Base-by-base conservation (phyloP, 2,329 filamentous ascomycete genomes). In the Zymoseptoria passerinii region DNA sequence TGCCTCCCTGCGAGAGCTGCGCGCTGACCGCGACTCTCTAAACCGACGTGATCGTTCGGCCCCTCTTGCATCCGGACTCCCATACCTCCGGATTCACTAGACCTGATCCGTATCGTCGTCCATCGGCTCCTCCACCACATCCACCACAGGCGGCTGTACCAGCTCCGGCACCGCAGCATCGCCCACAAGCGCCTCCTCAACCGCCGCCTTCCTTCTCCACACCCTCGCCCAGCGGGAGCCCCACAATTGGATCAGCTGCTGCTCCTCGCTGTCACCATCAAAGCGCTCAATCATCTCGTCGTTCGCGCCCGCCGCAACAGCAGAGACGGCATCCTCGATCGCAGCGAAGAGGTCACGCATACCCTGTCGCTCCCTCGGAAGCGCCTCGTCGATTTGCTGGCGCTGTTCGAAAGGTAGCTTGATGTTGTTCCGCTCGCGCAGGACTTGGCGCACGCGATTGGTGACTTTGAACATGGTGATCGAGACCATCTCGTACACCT, bases 381-480 rank as follows among this genome's bases (percentile, higher is more conserved):
- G 77, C 0, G 85, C 85, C 65, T 88, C 83, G 28, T 88, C 83
- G 7, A 89, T 76, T 66, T 83, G 77, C 66, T 78, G 77, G 19
- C 84, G 73, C 65, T 85, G 83, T 50, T 85, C 81, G 8, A 78
- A 77, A 1, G 76, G 73, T 3, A 85, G 74, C 10, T 80, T 81
- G 7, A 81, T 78, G 51, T 82, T 81, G n/a, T 80, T 77, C 28
- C 83, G 80, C 4, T 85, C 82, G 1, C 79, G 77, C 8, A 90
- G 83, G 23, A 96, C 86, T 74, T 96, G 90, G 49, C 90, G 85
- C 55, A 95, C 85, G 28, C 92, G 88, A 63, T 86, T 86, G 1
- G 90, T 92, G 53, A 97, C 92, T 76, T 99, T 97, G 70, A 85
- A 82, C 55, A 96, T 86, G 0, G 94, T 97, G 66, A 88, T 88